Percentiles rank a stretch among this genome's conserved stretches.
Evolutionary conservation across 192 early-diverging fungal species (phyloP).

Genomic region (Pilobolus umbonatus): DNA sequence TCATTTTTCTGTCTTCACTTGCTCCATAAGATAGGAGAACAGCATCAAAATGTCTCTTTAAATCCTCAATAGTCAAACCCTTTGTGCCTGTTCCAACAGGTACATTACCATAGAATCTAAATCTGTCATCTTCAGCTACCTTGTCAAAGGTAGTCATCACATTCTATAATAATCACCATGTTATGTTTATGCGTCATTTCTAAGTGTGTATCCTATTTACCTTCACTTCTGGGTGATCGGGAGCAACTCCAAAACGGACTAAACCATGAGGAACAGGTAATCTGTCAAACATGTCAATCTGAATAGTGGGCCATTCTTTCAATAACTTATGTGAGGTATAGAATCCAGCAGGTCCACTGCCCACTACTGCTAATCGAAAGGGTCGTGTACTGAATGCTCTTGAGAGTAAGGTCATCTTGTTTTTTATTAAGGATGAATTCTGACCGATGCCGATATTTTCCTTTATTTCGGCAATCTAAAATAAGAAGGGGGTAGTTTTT

Average conservation of each 20-base stretch:
- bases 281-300: conserved; percentile 82
- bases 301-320: conserved; percentile 44
- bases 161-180: conserved; percentile 49
- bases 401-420: too few relatives aligned
- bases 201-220: conserved; percentile 35
- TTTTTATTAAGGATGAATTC: too few relatives aligned
- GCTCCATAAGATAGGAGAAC: conserved; percentile 88
- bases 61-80: conserved; percentile 42
- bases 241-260: conserved; percentile 91
- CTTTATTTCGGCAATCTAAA: too few relatives aligned
- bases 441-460: too few relatives aligned
- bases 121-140: conserved; percentile 61
- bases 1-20: conserved; percentile 61
- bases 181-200: background rate
- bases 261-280: conserved; percentile 86
- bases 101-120: conserved; percentile 82
- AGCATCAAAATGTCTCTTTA: conserved; percentile 63
- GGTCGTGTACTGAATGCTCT: too few relatives aligned
- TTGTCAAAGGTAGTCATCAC: conserved; percentile 83
- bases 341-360: conserved; percentile 84
- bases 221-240: conserved; percentile 97
- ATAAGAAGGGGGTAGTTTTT: too few relatives aligned
- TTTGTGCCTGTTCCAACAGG: conserved; percentile 54
- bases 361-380: conserved; percentile 62
- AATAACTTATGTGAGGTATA: conserved; percentile 83